Conservation (phyloP, 2,329 filamentous ascomycete species). For the Chaetomium strumarium region DNA sequence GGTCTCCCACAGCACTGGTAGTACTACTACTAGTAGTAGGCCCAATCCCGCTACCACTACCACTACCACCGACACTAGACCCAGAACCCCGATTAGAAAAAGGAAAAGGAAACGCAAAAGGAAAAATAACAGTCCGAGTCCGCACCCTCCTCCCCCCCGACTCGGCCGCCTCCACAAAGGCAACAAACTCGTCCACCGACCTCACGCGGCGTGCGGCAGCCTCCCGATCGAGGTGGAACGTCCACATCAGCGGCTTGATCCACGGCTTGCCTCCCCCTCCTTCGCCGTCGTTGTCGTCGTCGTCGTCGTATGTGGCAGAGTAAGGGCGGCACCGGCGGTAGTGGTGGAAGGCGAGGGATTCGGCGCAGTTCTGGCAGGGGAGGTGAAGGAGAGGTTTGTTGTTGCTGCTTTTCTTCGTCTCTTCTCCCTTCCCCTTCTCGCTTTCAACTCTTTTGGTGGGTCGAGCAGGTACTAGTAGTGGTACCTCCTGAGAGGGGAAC, state of each 20-base stretch:
- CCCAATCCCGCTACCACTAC: too few species aligned
- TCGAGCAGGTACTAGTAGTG: too few species aligned
- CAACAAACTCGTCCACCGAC: background rate
- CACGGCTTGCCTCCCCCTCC: conserved; percentile 5
- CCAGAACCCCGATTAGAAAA: too few species aligned
- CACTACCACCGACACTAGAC: too few species aligned
- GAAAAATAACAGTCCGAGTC: too few species aligned
- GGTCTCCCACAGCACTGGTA: too few species aligned
- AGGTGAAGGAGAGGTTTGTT: background rate
- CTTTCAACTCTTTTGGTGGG: too few species aligned
- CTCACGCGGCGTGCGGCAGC: background rate
- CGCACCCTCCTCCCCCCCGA: too few species aligned
- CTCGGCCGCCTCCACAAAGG: background rate
- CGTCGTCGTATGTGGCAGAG: background rate
- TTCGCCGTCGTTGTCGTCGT: background rate
- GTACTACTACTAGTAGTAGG: too few species aligned
- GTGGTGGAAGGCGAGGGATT: conserved; percentile 6
- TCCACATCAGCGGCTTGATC: conserved; percentile 10
- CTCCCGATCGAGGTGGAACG: background rate
- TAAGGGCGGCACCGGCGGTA: background rate
- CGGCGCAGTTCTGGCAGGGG: conserved; percentile 11
- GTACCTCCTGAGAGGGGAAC: background rate
- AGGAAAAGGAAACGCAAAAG: too few species aligned
- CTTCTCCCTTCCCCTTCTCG: too few species aligned
- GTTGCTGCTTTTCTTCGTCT: background rate